phyloP scores from a whole-genome alignment of 257 asterid genomes.

The Petunia secreta region DNA sequence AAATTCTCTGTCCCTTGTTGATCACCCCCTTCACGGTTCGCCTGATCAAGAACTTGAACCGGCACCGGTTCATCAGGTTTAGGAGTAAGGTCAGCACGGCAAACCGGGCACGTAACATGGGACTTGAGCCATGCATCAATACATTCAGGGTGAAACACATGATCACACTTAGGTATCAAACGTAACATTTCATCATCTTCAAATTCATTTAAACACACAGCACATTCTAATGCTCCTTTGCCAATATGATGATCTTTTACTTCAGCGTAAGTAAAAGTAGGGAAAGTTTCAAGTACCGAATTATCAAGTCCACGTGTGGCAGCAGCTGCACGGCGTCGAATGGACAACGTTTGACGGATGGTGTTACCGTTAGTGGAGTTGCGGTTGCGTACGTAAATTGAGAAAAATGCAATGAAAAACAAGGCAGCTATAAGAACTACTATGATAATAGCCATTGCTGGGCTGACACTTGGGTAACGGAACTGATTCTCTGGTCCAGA shows the following conservation, averaged over 20 bases:
- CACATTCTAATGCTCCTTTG: slow-evolving; percentile 79
- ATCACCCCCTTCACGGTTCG: neutral
- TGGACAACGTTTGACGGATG: slow-evolving; percentile 49
- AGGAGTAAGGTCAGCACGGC: slow-evolving; percentile 67
- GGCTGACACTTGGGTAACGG: slow-evolving; percentile 44
- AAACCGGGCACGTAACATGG: slow-evolving; percentile 94
- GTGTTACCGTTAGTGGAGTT: slow-evolving; percentile 35
- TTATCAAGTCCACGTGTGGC: slow-evolving; percentile 67
- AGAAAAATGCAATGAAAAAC: slow-evolving; percentile 80
- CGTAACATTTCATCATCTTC: slow-evolving; percentile 75
- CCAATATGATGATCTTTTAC: slow-evolving; percentile 88
- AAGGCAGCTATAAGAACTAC: slow-evolving; percentile 70
- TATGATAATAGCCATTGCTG: slow-evolving; percentile 81
- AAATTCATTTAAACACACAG: slow-evolving; percentile 90
- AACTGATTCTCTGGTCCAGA: neutral
- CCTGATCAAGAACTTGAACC: slow-evolving; percentile 22
- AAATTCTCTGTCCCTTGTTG: neutral
- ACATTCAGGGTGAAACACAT: slow-evolving; percentile 90
- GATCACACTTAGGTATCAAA: slow-evolving; percentile 85
- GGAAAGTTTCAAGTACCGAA: slow-evolving; percentile 63
- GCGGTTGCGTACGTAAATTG: slow-evolving; percentile 89
- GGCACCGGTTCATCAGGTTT: slow-evolving; percentile 39
- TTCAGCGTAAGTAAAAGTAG: slow-evolving; percentile 80
- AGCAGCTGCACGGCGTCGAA: slow-evolving; percentile 42
- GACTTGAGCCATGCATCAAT: slow-evolving; percentile 88